Base-by-base conservation (phyloP, 2,329 filamentous ascomycete genomes). In the Lasiodiplodia citricola region DNA sequence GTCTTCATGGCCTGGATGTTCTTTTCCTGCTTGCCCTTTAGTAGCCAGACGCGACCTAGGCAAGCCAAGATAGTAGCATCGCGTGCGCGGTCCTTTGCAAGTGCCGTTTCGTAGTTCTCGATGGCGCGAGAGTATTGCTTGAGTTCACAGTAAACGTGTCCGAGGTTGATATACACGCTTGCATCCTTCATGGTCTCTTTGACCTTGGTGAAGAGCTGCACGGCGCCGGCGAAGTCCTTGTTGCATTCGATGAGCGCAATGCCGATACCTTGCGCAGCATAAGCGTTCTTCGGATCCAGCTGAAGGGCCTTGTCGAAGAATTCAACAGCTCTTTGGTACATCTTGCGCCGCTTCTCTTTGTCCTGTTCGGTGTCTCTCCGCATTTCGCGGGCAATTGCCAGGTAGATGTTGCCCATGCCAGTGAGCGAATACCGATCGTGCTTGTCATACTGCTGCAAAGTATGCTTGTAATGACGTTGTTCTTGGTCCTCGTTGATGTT, bases 301-400 rank as follows among this genome's bases (percentile, higher is more conserved):
- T 96, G 93, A 25, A 99, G 84, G 4, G 95, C 95, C 82, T 99
- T 99, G 78, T 98, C 96, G 74, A 97, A 99, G 81, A 99, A 99
- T 78, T 99, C 96, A 13, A 98, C 94, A 0, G 96, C 94, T 73
- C 95, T 94, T 77, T 90, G 89, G 77, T 98, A 99, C 70, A 90
- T 91, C 73, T 91, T 92, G 68, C 91, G 92, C 66, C 94, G 90
- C 83, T 96, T 97, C 75, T 97, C 92, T 81, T 93, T 97, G 70
- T 99, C 95, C 70, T 90, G 86, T 10, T 98, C 96, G 0, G 92
- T 92, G 70, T 96, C 92, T 63, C 94, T 90, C 37, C 93, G 92
- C 94, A 98, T 97, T 79, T 99, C 96, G 73, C 96, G 90, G 11
- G 96, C 96, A 70, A 93, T 90, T 73, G 91, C 85, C 51, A 99